Evolutionary conservation across 345 rosid genomes (phyloP).

Genomic region (Laguncularia racemosa): DNA sequence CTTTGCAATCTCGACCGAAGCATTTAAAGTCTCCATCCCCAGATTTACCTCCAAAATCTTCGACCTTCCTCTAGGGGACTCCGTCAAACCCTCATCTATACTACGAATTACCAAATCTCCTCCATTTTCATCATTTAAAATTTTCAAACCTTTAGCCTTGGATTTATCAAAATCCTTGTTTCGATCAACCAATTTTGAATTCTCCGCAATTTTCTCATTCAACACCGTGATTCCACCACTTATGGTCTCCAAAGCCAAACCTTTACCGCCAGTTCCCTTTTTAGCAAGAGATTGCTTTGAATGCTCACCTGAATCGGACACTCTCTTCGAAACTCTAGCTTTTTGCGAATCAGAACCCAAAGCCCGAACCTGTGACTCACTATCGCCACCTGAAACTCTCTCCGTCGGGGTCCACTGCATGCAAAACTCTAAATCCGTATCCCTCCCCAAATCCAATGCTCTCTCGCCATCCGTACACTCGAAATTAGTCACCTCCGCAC

Average conservation of each 20-base stretch:
- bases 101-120: background rate
- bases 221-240: background rate
- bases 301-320: background rate
- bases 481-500: background rate
- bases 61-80: constrained; percentile 9
- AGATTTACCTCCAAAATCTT: constrained; percentile 10
- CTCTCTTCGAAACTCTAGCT: constrained; percentile 16
- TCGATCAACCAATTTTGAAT: too few relatives aligned
- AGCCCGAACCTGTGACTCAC: constrained; percentile 6
- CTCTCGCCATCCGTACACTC: constrained; percentile 1
- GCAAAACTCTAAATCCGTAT: constrained; percentile 26
- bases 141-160: background rate
- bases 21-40: constrained; percentile 9
- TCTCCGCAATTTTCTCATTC: too few relatives aligned
- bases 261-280: background rate
- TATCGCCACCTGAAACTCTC: constrained; percentile 16
- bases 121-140: background rate
- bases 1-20: background rate
- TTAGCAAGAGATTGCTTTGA: background rate
- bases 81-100: constrained; percentile 1
- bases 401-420: constrained; percentile 9
- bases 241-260: background rate
- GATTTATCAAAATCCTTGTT: too few relatives aligned
- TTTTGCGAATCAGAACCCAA: constrained; percentile 6
- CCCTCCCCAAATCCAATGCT: constrained; percentile 33